phyloP scores from a whole-genome alignment of 2,329 filamentous ascomycete species.

The Cladosporium sp. region DNA sequence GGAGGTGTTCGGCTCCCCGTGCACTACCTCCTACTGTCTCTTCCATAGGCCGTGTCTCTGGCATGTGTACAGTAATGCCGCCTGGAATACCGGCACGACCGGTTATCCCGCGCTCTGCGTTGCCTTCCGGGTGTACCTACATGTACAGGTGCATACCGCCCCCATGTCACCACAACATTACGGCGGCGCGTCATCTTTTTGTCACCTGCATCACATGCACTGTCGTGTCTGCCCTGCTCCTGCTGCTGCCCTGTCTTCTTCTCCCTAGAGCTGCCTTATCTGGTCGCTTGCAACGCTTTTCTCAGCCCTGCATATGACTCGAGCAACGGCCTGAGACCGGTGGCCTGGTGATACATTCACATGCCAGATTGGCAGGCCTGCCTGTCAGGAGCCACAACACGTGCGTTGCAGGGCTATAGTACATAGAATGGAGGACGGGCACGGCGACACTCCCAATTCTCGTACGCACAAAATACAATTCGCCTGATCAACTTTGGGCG shows the following conservation, averaged over 20 bases:
- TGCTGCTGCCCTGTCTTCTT: not conserved
- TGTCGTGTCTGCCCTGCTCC: not conserved
- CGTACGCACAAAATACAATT: too few species aligned
- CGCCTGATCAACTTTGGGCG: too few species aligned
- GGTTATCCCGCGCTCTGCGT: not conserved
- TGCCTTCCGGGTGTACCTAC: constrained; percentile 3
- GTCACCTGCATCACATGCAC: constrained; percentile 8
- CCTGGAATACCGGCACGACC: too few species aligned
- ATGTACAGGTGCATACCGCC: not conserved
- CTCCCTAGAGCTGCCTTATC: not conserved
- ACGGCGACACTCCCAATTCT: not conserved
- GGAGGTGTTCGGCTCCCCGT: constrained; percentile 4
- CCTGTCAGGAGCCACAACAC: not conserved
- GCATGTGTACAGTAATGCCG: too few species aligned
- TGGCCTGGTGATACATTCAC: constrained; percentile 6
- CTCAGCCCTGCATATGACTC: constrained; percentile 5
- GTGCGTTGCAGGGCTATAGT: not conserved
- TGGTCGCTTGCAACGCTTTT: not conserved
- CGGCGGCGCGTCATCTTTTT: not conserved
- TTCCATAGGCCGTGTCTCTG: not conserved
- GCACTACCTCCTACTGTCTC: not conserved
- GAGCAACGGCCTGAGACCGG: not conserved
- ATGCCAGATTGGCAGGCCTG: not conserved
- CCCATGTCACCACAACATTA: not conserved
- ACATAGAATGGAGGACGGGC: not conserved